These are phyloP conservation scores for Nakaseomyces nivariensis DNA, from an alignment of 1,139 yeast species.

Conservation along the genomic window DNA sequence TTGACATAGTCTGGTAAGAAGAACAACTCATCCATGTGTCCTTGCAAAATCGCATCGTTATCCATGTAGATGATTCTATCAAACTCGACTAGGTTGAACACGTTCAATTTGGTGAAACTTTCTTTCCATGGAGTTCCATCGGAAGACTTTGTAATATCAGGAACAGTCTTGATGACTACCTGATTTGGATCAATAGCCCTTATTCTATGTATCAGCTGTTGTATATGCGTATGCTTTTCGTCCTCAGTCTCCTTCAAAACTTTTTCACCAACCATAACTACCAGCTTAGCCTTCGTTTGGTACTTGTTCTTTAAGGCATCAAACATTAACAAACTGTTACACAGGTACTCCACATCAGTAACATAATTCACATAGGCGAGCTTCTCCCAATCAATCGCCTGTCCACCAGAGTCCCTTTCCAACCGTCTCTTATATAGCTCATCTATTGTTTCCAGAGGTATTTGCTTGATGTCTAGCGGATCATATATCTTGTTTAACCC, in stretches of 20 bases:
- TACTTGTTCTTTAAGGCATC: conserved; percentile 27
- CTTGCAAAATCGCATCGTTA: conserved; percentile 31
- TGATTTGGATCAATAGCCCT: conserved; percentile 17
- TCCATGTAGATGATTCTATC: conserved; percentile 39
- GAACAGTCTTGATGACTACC: conserved; percentile 24
- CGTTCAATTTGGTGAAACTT: conserved; percentile 46
- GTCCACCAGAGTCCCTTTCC: conserved; percentile 7
- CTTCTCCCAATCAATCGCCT: conserved; percentile 30
- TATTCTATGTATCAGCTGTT: conserved; percentile 10
- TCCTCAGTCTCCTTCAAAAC: conserved; percentile 12
- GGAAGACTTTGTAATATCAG: conserved; percentile 20
- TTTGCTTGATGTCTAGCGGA: conserved; percentile 28
- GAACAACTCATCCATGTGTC: conserved; percentile 39
- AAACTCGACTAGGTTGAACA: conserved; percentile 42
- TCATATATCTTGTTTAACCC: conserved; percentile 18
- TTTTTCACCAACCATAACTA: conserved; percentile 29
- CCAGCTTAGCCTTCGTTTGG: conserved; percentile 34
- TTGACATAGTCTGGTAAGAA: conserved; percentile 33
- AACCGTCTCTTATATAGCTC: conserved; percentile 13
- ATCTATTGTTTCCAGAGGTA: conserved; percentile 24
- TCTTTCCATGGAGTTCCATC: conserved; percentile 37
- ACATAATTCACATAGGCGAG: conserved; percentile 42
- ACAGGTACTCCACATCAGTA: conserved; percentile 34
- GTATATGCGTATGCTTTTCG: conserved; percentile 6
- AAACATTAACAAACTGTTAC: conserved; percentile 37